Conservation (phyloP, 2,329 filamentous ascomycete species). For the Botryotinia narcissicola region DNA sequence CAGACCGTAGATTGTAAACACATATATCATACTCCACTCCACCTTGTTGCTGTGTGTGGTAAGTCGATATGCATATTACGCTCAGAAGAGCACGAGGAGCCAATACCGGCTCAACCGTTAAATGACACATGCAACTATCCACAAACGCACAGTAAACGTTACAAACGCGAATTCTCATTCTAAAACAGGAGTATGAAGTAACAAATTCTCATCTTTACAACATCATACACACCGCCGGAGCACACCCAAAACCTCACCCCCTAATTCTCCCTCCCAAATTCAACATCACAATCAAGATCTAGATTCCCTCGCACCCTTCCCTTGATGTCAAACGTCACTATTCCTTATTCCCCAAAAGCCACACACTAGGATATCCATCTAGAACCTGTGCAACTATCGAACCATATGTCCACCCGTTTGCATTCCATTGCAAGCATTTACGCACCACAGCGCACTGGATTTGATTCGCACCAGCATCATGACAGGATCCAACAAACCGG, state of each 20-base stretch:
- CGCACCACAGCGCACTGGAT: background rate
- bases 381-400: slow-evolving; percentile 2
- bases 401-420: background rate
- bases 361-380: background rate
- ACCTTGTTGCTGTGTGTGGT: background rate
- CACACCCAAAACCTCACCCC: background rate
- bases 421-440: background rate
- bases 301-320: background rate
- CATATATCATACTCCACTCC: background rate
- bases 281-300: background rate
- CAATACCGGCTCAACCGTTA: background rate
- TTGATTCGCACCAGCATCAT: background rate
- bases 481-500: background rate
- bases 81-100: background rate
- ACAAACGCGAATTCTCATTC: background rate
- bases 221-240: background rate
- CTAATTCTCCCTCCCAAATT: no score
- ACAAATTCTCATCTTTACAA: background rate
- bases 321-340: background rate
- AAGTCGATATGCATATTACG: background rate
- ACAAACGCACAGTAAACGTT: background rate
- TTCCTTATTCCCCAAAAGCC: background rate
- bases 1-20: background rate
- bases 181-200: background rate
- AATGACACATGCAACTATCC: background rate